Base-by-base conservation (phyloP, 2,329 filamentous ascomycete species). In the Talaromyces sp. region DNA sequence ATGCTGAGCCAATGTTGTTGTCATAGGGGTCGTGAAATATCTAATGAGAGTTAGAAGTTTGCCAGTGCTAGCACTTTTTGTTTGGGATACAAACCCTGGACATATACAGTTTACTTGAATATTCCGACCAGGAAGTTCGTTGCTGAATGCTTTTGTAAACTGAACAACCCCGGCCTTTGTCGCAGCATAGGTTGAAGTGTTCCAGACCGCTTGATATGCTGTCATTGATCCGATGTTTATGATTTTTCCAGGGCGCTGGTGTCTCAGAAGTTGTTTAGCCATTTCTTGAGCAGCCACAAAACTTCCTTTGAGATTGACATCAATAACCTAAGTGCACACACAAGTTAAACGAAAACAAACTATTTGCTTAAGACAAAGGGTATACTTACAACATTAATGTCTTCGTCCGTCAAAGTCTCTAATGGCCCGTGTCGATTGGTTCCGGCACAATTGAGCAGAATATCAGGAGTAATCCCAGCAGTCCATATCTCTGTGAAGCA, bases 11-110 rank as follows among this genome's bases (percentile, higher is more conserved):
- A 52, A 27, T 22, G 3, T 17, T 15, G 47, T 27, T 52, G 47
- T 52, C 47, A 52, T 52, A n/a, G 47, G 47, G 22, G 47, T 52
- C 47, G 19, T 52, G 47, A 52, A 52, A 52, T 52, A 52, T 52
- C 47, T 52, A 27, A 25, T 11, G 22, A 8, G 1, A 19, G 44
- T 49, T 19, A 25, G 27, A 22, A 2, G 19, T 22, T 22, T n/a
- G 9, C 22, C 3, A 7, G 42, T 47, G 2, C 15, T 13, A 2
- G 4, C 22, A 47, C 13, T n/a, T 22, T 47, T 8, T 47, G 17
- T n/a, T 7, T 3, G 2, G 1, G 17, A 47, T n/a, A 47, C 44
- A 9, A 22, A 52, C 47, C 47, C 47, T 27, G 47, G 47, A n/a
- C 47, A 52, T 52, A 52, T 52, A 27, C 47, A 52, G 27, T 52